These are phyloP conservation scores for Aspergillus carbonarius DNA, from an alignment of 2,329 filamentous ascomycete species.

Conservation along the genomic window DNA sequence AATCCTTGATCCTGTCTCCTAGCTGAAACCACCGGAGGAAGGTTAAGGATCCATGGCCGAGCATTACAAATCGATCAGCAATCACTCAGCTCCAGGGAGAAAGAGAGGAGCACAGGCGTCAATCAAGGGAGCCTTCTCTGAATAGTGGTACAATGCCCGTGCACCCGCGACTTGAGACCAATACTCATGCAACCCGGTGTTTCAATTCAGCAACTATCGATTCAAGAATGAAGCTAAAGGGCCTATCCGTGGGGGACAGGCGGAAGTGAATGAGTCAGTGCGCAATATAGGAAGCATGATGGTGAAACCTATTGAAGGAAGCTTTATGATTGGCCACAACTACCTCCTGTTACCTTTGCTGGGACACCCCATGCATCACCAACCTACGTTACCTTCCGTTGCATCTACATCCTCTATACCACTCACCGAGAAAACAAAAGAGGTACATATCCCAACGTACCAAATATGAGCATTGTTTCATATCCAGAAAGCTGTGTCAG, in stretches of 20 bases:
- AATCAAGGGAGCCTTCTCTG: not conserved
- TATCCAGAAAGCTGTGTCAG: not conserved
- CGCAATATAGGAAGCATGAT: not conserved
- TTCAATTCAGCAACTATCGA: not conserved
- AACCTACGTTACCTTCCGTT: not conserved
- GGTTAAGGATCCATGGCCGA: not conserved
- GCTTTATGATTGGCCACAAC: not conserved
- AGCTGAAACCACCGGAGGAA: not conserved
- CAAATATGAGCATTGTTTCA: not conserved
- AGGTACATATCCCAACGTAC: not conserved
- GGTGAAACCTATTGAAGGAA: not conserved
- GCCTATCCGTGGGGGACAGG: not conserved
- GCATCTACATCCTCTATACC: not conserved
- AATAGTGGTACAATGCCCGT: not conserved
- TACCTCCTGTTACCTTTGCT: not conserved
- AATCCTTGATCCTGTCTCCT: not conserved
- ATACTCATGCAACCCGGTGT: not conserved
- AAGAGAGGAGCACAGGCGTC: not conserved
- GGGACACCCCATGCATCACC: not conserved
- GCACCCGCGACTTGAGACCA: not conserved
- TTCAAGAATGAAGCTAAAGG: not conserved
- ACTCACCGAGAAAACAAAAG: not conserved
- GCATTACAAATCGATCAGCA: not conserved
- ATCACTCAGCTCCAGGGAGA: not conserved
- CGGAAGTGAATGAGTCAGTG: not conserved